These are phyloP conservation scores for Cutaneotrichosporon mucoides DNA, from an alignment of 1,284 basidiomycete genomes.

Conservation along the genomic window DNA sequence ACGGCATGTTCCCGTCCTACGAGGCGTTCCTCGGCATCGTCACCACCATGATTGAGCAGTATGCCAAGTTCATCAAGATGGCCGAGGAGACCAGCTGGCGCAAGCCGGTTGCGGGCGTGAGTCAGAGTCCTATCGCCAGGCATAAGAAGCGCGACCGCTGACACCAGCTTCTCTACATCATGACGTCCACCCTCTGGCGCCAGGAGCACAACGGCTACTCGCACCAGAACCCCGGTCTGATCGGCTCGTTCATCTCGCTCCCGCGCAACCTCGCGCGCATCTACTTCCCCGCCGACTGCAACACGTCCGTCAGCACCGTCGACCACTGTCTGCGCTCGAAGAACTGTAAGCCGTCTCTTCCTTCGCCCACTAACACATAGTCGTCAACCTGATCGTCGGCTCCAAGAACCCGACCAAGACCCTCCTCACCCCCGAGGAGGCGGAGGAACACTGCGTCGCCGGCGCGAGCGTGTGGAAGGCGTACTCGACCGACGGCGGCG, in stretches of 20 bases:
- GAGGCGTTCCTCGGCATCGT: constrained; percentile 59
- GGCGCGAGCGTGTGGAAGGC: constrained; percentile 55
- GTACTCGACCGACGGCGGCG: constrained; percentile 51
- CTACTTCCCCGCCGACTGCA: constrained; percentile 85
- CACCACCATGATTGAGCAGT: constrained; percentile 58
- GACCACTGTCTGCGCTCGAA: constrained; percentile 76
- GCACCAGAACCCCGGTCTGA: constrained; percentile 79
- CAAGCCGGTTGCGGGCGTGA: constrained; percentile 49
- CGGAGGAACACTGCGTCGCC: constrained; percentile 65
- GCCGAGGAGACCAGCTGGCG: constrained; percentile 72
- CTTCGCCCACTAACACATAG: constrained; percentile 23
- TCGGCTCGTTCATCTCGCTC: constrained; percentile 72
- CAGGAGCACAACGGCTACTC: constrained; percentile 64
- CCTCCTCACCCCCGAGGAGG: constrained; percentile 49
- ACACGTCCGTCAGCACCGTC: constrained; percentile 69
- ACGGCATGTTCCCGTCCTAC: constrained; percentile 80
- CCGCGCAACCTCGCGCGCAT: constrained; percentile 71
- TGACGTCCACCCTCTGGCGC: constrained; percentile 59
- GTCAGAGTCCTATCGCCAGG: neutral
- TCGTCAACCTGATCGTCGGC: constrained; percentile 62
- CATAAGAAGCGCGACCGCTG: constrained; percentile 53
- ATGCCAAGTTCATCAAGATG: constrained; percentile 80
- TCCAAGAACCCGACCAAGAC: constrained; percentile 62
- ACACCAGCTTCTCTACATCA: constrained; percentile 54
- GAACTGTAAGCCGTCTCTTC: constrained; percentile 54